Base-by-base conservation (phyloP, 306 rosid species). In the Pyrus bretschneideri region DNA sequence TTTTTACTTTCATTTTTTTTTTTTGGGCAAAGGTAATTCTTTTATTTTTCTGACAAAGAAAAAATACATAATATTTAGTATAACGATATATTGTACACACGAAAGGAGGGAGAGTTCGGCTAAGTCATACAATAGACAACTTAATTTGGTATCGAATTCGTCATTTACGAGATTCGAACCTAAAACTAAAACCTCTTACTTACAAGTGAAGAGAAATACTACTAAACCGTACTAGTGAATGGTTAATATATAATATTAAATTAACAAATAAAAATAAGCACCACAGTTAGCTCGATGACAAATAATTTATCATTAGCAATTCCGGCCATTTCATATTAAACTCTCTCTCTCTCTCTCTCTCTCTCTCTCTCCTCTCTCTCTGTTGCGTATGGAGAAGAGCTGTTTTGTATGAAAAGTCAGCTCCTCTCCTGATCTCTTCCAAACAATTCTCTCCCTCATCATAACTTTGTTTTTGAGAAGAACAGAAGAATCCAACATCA, bases 331-430 rank as follows among this genome's bases (percentile, higher is more conserved):
- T 60, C 75, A 66, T 71, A 68, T 66, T 52, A 46, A 77, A 71
- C 40, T 68, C 33, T 59, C 70, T 75, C 19, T 73, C 79, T 61
- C 60, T 62, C 58, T 76, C 77, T 74, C 59, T 70, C 65, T 33
- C 66, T 52, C 74, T 55, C 65, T 77, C 59, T 65, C 27, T 51
- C 49, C 76, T 82, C 60, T 66, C 63, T 67, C 65, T 77, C 52
- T 25, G 70, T 84, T 84, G 93, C 96, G 81, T 85, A 79, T 88
- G 80, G 71, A 86, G 89, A 70, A 85, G 85, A 86, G 88, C 83
- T 86, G 79, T 81, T 83, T 75, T 82, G 88, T 85, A 82, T 87
- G 85, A 80, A 87, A 94, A 90, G 98, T 91, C 98, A 94, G 94
- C 96, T 91, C 82, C 93, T 74, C 74, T 40, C 63, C 27, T 46